These are phyloP conservation scores for Metschnikowia vanudenii DNA, from an alignment of 805 yeast species.

Conservation along the genomic window DNA sequence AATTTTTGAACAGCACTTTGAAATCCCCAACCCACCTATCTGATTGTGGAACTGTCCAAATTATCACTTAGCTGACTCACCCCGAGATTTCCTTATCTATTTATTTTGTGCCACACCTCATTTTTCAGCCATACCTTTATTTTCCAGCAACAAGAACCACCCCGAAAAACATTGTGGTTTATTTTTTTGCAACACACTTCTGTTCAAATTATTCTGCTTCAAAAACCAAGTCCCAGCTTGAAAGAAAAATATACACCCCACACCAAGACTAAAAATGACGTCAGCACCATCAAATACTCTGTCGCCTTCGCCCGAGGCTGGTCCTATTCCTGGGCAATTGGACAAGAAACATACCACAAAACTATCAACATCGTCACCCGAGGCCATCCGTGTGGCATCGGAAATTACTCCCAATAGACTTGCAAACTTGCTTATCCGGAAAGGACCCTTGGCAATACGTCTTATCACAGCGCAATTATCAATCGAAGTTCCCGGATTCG, in stretches of 20 bases:
- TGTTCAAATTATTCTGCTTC: not conserved
- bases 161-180: not conserved
- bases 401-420: conserved; percentile 78
- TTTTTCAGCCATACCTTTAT: conserved; percentile 4
- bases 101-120: conserved; percentile 12
- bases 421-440: conserved; percentile 61
- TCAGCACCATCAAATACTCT: not conserved
- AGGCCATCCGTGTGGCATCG: conserved; percentile 83
- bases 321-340: not conserved
- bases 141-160: not conserved
- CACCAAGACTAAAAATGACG: not conserved
- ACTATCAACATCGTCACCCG: conserved; percentile 78
- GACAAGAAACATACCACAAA: conserved; percentile 15
- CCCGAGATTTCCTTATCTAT: conserved; percentile 1
- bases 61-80: conserved; percentile 4
- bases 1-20: no score
- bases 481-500: conserved; percentile 73
- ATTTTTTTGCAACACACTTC: not conserved
- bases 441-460: conserved; percentile 89
- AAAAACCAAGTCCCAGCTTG: not conserved
- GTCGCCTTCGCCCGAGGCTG: conserved; percentile 11
- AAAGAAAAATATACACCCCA: no score
- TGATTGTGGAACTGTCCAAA: not conserved
- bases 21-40: not conserved
- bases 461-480: conserved; percentile 81